phyloP scores from a whole-genome alignment of 345 rosid genomes.

The Melaleuca quinquenervia region DNA sequence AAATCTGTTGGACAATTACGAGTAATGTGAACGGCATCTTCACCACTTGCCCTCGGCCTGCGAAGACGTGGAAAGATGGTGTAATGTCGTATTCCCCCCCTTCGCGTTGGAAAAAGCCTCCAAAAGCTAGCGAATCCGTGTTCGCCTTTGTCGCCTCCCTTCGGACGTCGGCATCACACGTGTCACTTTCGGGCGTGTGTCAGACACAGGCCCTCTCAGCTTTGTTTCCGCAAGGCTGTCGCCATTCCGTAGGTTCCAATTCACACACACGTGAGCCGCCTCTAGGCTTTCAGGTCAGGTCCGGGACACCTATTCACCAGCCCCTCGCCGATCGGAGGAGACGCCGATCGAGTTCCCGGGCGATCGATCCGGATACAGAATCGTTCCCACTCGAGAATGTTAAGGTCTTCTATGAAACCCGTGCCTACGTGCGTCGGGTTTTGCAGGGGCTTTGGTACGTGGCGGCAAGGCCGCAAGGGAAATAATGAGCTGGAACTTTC shows the following conservation, averaged over 20 bases:
- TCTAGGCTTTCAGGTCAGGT: background rate
- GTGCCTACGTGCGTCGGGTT: too few relatives aligned
- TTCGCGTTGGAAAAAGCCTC: background rate
- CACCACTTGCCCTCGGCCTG: background rate
- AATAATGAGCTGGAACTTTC: background rate
- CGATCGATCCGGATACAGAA: background rate
- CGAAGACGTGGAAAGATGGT: background rate
- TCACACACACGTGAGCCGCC: background rate
- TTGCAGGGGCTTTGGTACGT: background rate
- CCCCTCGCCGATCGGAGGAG: background rate
- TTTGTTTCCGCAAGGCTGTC: background rate
- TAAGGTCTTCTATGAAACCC: rapidly evolving
- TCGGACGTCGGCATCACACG: background rate
- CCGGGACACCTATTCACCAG: background rate
- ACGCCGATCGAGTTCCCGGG: background rate
- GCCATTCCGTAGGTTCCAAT: background rate
- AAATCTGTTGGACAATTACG: background rate
- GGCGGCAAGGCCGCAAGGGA: background rate
- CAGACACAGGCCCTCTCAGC: background rate
- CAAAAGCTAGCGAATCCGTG: background rate
- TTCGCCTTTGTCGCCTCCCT: background rate
- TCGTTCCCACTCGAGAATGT: background rate
- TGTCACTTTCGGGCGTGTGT: background rate
- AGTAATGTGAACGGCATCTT: background rate
- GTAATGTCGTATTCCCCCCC: background rate